phyloP scores from a whole-genome alignment of 108 stramenopile species.

The Cyclotella atomus region DNA sequence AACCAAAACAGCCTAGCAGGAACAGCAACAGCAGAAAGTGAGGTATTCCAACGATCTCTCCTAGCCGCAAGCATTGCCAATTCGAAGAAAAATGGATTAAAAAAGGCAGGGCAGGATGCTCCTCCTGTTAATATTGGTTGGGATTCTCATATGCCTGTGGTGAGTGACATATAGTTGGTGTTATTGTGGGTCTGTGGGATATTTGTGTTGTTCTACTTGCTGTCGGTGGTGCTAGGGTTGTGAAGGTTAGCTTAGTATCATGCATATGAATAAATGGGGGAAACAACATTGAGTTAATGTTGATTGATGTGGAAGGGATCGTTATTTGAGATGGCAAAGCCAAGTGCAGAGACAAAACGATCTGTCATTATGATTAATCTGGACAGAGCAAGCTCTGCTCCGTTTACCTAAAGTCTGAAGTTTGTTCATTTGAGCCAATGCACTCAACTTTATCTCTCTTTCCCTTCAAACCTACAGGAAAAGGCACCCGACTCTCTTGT shows the following conservation, averaged over 20 bases:
- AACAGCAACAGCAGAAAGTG: constrained; percentile 26
- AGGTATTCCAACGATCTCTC: constrained; percentile 42
- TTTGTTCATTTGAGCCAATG: no score
- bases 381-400: no score
- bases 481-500: constrained; percentile 69
- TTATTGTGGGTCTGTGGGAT: background rate
- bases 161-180: constrained; percentile 38
- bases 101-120: constrained; percentile 62
- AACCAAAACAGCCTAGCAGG: constrained; percentile 9
- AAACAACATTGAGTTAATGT: no score
- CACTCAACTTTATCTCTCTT: background rate
- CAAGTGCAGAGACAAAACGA: no score
- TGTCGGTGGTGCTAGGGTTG: no score
- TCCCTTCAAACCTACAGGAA: constrained; percentile 19
- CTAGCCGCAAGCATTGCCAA: constrained; percentile 46
- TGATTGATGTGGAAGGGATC: no score
- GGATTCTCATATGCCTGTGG: constrained; percentile 87
- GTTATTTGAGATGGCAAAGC: no score
- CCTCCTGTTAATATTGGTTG: constrained; percentile 89
- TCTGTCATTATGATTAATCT: no score
- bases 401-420: no score
- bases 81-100: constrained; percentile 45
- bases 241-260: no score
- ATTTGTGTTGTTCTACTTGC: no score
- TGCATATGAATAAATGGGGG: no score